phyloP scores from a whole-genome alignment of 1,139 yeast genomes.

The Lodderomyces elongisporus region DNA sequence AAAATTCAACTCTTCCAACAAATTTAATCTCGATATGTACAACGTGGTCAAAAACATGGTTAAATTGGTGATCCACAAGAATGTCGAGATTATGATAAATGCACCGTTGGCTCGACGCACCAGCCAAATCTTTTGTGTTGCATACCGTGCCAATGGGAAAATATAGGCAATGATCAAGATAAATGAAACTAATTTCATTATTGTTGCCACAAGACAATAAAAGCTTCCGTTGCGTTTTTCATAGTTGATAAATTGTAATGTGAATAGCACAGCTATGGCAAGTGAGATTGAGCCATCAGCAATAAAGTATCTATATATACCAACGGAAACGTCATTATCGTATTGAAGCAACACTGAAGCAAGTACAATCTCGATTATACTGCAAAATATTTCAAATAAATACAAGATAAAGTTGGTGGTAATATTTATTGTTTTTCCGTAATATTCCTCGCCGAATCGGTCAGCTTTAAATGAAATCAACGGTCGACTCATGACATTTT shows the following conservation, averaged over 20 bases:
- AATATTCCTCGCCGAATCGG: conserved; percentile 16
- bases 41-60: conserved; percentile 39
- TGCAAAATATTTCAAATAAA: conserved; percentile 30
- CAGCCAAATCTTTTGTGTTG: conserved; percentile 21
- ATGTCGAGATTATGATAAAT: conserved; percentile 35
- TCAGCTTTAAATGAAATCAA: conserved; percentile 19
- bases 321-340: conserved; percentile 21
- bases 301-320: conserved; percentile 34
- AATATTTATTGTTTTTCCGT: conserved; percentile 19
- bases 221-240: conserved; percentile 42
- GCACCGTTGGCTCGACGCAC: conserved; percentile 36
- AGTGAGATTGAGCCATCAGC: conserved; percentile 36
- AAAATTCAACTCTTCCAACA: conserved; percentile 33
- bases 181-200: conserved; percentile 14
- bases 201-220: conserved; percentile 33
- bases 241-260: conserved; percentile 32
- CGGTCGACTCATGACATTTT: conserved; percentile 35
- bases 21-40: conserved; percentile 36
- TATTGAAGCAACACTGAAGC: conserved; percentile 22
- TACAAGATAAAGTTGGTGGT: conserved; percentile 31
- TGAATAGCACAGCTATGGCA: conserved; percentile 31
- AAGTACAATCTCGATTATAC: conserved; percentile 29
- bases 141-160: conserved; percentile 16
- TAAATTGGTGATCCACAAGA: conserved; percentile 37
- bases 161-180: conserved; percentile 11